Evolutionary conservation across 2,329 filamentous ascomycete species (phyloP), one percentile per base, ranked within the genome.

Genomic region (Colletotrichum lupini): DNA sequence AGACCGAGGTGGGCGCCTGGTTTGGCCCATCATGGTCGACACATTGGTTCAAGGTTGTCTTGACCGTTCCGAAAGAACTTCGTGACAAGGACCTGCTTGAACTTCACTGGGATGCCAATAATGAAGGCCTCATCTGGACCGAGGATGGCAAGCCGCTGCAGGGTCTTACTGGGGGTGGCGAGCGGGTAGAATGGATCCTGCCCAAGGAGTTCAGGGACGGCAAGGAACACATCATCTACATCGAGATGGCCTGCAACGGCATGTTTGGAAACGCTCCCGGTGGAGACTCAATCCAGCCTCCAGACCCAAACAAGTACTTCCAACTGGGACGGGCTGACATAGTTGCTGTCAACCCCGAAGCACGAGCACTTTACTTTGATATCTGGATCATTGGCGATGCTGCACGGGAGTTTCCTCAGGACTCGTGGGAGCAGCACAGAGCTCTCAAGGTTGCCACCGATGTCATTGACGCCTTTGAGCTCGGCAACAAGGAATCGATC

Each of bases 1-100:
- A 92, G 61, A 93, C 95, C 9, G 86, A 89, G 22, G 91, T 95
- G 67, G 95, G 96, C 72, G 88, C 93, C 71, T 91, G 87, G 7
- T 98, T 98, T 77, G 97, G 97, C 0, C 97, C 97, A 2, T 97
- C 95, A 46, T 99, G 97, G 97, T 93, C 95, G 1, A 99, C 97
- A 9, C 97, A 98, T 82, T 99, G 97, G 97, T 97, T 99, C 89
- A 94, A 92, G 78, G 90, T 98, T 68, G 86, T 92, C 69, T 85
- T 99, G 75, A 94, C 90, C 5, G 89, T 98, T 16, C 96, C 97
- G 8, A 80, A 90, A 68, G 85, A 94, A 14, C 89, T 98, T 78
- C 85, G 83, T 30, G 85, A 95, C 75, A 94, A 97, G 78, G 91
- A 95, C 77, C 92, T 93, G 59, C 88, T 99, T n/a, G 95, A 98